Evolutionary conservation across 768 basidiomycete species (phyloP).

Genomic region (Amanita jacksonii): DNA sequence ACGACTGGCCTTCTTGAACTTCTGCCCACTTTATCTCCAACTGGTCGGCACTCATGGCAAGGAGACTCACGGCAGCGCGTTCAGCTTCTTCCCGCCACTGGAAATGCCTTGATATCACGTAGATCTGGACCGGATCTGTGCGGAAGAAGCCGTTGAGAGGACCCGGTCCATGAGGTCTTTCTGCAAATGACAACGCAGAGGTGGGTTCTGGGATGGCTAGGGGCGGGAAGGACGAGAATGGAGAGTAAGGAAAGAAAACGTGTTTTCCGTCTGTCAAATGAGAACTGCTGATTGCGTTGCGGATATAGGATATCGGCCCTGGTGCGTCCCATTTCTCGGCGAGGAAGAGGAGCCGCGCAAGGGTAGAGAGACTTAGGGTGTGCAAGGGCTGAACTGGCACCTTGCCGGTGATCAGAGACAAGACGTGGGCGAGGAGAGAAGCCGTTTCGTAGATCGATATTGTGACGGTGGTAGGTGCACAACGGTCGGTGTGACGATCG

Average conservation of each 20-base stretch:
- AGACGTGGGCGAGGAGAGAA: constrained; percentile 40
- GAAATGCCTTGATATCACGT: constrained; percentile 43
- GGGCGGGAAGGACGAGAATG: constrained; percentile 32
- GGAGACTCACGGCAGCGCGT: constrained; percentile 40
- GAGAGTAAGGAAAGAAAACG: constrained; percentile 38
- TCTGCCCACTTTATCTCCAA: constrained; percentile 36
- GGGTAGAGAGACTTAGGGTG: constrained; percentile 38
- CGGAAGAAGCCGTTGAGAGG: constrained; percentile 34
- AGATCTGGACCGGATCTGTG: constrained; percentile 33
- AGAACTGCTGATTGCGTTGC: constrained; percentile 44
- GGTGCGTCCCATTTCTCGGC: constrained; percentile 57
- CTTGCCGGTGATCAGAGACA: constrained; percentile 15
- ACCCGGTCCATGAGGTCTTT: too few species aligned
- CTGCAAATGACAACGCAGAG: too few species aligned
- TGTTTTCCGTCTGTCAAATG: constrained; percentile 24
- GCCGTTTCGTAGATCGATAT: constrained; percentile 33
- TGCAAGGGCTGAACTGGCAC: constrained; percentile 23
- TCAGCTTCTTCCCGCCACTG: constrained; percentile 45
- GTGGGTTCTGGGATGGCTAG: too few species aligned
- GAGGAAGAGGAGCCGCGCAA: constrained; percentile 45
- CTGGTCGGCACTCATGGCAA: constrained; percentile 35
- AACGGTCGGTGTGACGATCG: too few species aligned
- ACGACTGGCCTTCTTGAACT: constrained; percentile 37
- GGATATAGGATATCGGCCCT: constrained; percentile 26
- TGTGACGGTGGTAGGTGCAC: neutral